Evolutionary conservation across 495 filamentous ascomycete genomes (phyloP), one percentile per base, ranked within the genome.

Genomic region (Peziza echinospora): DNA sequence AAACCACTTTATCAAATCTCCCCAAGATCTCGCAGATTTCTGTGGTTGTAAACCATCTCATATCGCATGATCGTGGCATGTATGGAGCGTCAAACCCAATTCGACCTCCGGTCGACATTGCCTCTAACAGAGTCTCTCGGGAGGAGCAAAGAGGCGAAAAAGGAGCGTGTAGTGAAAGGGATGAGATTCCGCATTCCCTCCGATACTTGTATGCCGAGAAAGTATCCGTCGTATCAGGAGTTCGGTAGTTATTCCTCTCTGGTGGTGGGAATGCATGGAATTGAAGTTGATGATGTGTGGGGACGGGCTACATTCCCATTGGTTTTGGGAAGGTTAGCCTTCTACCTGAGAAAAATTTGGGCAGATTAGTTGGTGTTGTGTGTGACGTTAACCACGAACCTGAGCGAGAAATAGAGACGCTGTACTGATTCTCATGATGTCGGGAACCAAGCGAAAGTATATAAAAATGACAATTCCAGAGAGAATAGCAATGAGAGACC

Each of bases 1-100:
- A 53, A 26, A 70, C 57, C 37, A 71, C 63, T 44, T 68, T 68
- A 21, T 67, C 63, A 40, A 68, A 71, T 6, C 67, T 56, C 16
- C 58, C 56, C 16, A 71, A 45, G 26, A 70, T 68, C 40, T 67
- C 62, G 44, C 68, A 71, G 19, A 67, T 60, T 45, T 71, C 65
- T 49, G 63, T 61, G 5, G 68, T 69, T n/a, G 54, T 62, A 45
- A 68, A 69, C 69, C 68, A 71, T 13, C 56, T 59, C 65, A 71
- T 67, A 41, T 69, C 67, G 43, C 68, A 71, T 19, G 60, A 65
- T 43, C 67, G 60, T 46, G 68, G 63, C 48, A 68, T 60, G 47
- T 66, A 71, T 0, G 65, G 65, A 24, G 67, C 65, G 49, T 71
- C 67, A 26, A 59, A 51, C 0, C 69, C 69, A 48, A 69, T 64